Evolutionary conservation across 495 filamentous ascomycete genomes (phyloP).

Genomic region (Talaromyces stipitatus): DNA sequence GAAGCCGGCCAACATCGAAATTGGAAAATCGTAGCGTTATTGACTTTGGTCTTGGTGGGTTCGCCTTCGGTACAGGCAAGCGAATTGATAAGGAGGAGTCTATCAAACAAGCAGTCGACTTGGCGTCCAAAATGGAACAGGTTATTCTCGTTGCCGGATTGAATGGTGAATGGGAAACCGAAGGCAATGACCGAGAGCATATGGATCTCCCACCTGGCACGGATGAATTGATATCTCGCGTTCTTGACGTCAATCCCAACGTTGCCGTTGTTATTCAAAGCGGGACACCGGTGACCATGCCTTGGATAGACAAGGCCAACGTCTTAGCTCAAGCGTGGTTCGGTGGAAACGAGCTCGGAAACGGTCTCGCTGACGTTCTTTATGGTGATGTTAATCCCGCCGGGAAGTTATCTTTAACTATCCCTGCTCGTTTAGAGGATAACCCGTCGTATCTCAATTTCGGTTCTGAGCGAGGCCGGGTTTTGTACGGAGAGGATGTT

Average conservation of each 20-base stretch:
- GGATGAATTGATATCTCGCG: slow-evolving; percentile 63
- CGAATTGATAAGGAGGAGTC: slow-evolving; percentile 60
- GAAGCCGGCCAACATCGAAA: slow-evolving; percentile 54
- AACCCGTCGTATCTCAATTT: slow-evolving; percentile 73
- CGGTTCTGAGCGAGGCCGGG: slow-evolving; percentile 67
- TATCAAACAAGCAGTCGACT: slow-evolving; percentile 51
- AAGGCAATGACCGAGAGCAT: slow-evolving; percentile 74
- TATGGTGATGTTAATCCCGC: slow-evolving; percentile 50
- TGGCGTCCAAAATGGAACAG: slow-evolving; percentile 59
- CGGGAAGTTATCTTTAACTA: slow-evolving; percentile 51
- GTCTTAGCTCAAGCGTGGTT: slow-evolving; percentile 73
- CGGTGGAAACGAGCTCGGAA: slow-evolving; percentile 59
- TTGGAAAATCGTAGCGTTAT: slow-evolving; percentile 44
- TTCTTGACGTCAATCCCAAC: slow-evolving; percentile 62
- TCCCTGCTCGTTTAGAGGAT: slow-evolving; percentile 60
- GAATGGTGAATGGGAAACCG: slow-evolving; percentile 82
- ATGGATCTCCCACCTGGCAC: slow-evolving; percentile 78
- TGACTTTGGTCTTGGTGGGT: slow-evolving; percentile 60
- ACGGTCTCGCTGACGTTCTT: slow-evolving; percentile 52
- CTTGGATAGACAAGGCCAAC: slow-evolving; percentile 61
- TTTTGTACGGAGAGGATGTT: slow-evolving; percentile 71
- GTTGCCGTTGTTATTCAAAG: slow-evolving; percentile 77
- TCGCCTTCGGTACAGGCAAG: slow-evolving; percentile 69
- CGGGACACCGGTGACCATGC: slow-evolving; percentile 80
- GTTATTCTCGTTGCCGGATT: slow-evolving; percentile 75